A percentile compares a stretch with the other conserved stretches of the same genome.
phyloP scores from a whole-genome alignment of 371 early-diverging fungal genomes.

The Mucor circinelloides region DNA sequence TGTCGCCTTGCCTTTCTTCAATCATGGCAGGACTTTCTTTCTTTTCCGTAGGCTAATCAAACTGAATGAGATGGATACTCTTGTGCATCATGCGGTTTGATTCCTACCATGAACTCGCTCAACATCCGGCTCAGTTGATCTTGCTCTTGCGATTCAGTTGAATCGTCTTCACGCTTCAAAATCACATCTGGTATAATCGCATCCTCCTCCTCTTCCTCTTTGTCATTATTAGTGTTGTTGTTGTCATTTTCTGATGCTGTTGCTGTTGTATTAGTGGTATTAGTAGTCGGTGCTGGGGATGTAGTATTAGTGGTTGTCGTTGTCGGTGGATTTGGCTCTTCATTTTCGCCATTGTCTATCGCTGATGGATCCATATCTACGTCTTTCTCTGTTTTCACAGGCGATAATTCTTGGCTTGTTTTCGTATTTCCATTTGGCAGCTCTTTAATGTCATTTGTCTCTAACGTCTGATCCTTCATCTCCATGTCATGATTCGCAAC shows the following conservation, averaged over 20 bases:
- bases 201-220: neutral
- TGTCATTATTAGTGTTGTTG: neutral
- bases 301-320: neutral
- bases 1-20: slow-evolving; percentile 59
- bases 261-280: neutral
- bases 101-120: slow-evolving; percentile 7
- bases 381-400: neutral
- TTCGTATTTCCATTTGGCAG: neutral
- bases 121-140: slow-evolving; percentile 7
- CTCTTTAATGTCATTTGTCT: neutral
- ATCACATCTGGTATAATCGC: neutral
- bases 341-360: slow-evolving; percentile 8
- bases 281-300: neutral
- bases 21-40: slow-evolving; percentile 32
- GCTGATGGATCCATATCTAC: neutral
- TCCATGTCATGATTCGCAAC: neutral
- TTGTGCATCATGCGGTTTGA: neutral
- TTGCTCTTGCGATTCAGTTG: slow-evolving; percentile 1
- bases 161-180: neutral
- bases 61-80: neutral
- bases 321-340: neutral
- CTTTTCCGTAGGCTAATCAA: slow-evolving; percentile 9
- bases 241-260: neutral
- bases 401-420: neutral
- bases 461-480: neutral